phyloP scores from a whole-genome alignment of 2,329 filamentous ascomycete genomes.

The Aotearoamyces nothofagi region DNA sequence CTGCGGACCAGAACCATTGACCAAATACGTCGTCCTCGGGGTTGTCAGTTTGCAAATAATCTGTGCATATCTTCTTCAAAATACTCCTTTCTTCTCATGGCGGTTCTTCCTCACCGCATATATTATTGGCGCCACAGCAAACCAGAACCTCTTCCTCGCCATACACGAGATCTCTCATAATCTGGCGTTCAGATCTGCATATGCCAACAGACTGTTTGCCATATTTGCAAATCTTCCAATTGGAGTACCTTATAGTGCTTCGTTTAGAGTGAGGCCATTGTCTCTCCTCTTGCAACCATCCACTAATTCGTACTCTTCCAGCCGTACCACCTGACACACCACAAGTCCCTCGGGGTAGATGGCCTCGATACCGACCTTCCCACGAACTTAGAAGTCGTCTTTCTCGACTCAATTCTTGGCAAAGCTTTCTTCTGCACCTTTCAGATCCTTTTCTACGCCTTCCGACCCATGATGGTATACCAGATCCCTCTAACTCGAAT shows the following conservation, averaged over 20 bases:
- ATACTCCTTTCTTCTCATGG: slow-evolving; percentile 69
- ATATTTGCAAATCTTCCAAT: slow-evolving; percentile 94
- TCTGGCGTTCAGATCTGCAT: slow-evolving; percentile 70
- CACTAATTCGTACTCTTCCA: slow-evolving; percentile 20
- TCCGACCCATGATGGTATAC: slow-evolving; percentile 92
- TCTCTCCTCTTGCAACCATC: background rate
- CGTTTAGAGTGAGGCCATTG: slow-evolving; percentile 69
- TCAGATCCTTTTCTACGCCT: slow-evolving; percentile 96
- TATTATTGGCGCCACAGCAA: slow-evolving; percentile 82
- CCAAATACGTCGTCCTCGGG: slow-evolving; percentile 76
- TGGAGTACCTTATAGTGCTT: slow-evolving; percentile 87
- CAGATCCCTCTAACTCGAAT: slow-evolving; percentile 73
- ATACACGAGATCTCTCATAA: slow-evolving; percentile 99
- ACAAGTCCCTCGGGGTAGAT: slow-evolving; percentile 95
- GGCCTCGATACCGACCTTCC: slow-evolving; percentile 93
- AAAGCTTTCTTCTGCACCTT: slow-evolving; percentile 99
- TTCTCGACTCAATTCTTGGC: slow-evolving; percentile 87
- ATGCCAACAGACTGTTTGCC: slow-evolving; percentile 73
- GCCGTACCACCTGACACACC: slow-evolving; percentile 96
- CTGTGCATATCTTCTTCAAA: slow-evolving; percentile 61
- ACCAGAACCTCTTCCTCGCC: slow-evolving; percentile 96
- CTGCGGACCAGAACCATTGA: slow-evolving; percentile 88
- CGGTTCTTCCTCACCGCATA: slow-evolving; percentile 80
- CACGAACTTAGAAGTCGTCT: slow-evolving; percentile 76
- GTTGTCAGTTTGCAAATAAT: slow-evolving; percentile 73